phyloP scores from a whole-genome alignment of 2,329 filamentous ascomycete species.

The Chaetomiaceae sp. region DNA sequence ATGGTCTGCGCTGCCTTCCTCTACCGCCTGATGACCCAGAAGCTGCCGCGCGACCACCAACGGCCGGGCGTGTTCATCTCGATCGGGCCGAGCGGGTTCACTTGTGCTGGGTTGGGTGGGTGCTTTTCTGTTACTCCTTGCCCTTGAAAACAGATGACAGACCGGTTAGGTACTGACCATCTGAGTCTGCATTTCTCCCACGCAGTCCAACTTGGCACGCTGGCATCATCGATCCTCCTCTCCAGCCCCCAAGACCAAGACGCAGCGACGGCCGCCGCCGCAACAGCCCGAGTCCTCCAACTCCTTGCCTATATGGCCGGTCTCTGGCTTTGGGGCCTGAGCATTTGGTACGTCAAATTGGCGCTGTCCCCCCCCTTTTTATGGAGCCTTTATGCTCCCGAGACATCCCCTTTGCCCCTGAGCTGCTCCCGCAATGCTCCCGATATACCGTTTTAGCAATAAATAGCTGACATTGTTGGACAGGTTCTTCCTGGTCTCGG shows the following conservation, averaged over 20 bases:
- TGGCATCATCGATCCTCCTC: conserved; percentile 41
- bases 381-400: too few relatives aligned
- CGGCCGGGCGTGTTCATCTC: conserved; percentile 83
- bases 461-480: too few relatives aligned
- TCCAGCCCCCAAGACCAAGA: conserved; percentile 31
- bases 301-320: conserved; percentile 56
- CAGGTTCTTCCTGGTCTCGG: conserved; percentile 77
- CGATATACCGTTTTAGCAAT: too few relatives aligned
- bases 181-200: too few relatives aligned
- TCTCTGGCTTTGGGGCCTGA: conserved; percentile 76
- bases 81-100: conserved; percentile 67
- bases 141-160: neutral
- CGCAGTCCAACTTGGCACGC: conserved; percentile 41
- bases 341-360: too few relatives aligned
- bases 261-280: conserved; percentile 23
- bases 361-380: too few relatives aligned
- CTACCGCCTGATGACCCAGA: conserved; percentile 84
- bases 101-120: conserved; percentile 42
- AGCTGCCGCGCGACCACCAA: conserved; percentile 69
- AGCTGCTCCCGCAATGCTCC: too few relatives aligned
- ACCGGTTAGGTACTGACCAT: too few relatives aligned
- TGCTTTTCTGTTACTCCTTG: neutral
- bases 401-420: too few relatives aligned
- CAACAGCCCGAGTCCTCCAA: conserved; percentile 37
- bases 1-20: conserved; percentile 84